A percentile compares a stretch with the other conserved stretches of the same genome.
Conservation (phyloP, 2,329 filamentous ascomycete genomes). For the Penicillium paneum region DNA sequence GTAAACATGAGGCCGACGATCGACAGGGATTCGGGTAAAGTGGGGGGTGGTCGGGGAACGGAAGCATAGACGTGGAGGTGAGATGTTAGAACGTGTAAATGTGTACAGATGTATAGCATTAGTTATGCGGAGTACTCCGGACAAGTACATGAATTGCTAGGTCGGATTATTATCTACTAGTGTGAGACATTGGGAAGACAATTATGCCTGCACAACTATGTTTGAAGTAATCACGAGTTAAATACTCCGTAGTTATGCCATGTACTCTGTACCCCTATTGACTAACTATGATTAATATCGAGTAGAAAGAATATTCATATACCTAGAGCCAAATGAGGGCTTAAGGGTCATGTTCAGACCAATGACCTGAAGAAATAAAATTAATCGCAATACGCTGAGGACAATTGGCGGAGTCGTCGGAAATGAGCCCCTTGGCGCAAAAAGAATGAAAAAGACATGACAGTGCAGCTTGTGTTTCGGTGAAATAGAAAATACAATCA, state of each 20-base stretch:
- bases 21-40: too few relatives aligned
- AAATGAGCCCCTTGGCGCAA: constrained; percentile 20
- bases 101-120: too few relatives aligned
- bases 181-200: not conserved
- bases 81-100: too few relatives aligned
- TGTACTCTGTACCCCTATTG: not conserved
- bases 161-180: not conserved
- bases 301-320: not conserved
- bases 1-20: too few relatives aligned
- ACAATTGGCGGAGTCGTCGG: constrained; percentile 16
- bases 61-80: too few relatives aligned
- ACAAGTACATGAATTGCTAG: not conserved
- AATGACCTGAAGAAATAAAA: constrained; percentile 6
- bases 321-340: not conserved
- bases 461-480: not conserved
- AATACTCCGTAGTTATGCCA: not conserved
- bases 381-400: constrained; percentile 16
- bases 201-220: not conserved
- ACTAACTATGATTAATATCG: not conserved
- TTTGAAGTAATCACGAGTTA: not conserved
- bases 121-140: too few relatives aligned
- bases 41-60: too few relatives aligned
- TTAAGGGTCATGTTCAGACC: not conserved
- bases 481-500: not conserved
- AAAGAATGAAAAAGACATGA: not conserved